These are phyloP conservation scores for Phytophthora foliorum DNA, from an alignment of 352 stramenopile species.

Conservation along the genomic window DNA sequence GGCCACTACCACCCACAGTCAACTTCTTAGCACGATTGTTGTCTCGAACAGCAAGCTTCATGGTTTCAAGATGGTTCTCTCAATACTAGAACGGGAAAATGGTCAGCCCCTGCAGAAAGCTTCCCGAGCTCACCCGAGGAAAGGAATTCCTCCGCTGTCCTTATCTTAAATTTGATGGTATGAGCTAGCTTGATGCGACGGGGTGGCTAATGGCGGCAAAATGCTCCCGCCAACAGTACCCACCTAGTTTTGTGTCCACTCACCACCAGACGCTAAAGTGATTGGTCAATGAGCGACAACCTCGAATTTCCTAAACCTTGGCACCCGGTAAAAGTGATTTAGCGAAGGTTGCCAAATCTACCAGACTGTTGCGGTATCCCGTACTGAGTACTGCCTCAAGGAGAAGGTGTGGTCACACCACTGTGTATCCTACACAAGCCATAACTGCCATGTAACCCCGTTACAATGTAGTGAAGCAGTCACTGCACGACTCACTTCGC, in stretches of 20 bases:
- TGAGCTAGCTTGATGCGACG: neutral
- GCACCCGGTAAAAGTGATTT: slow-evolving; percentile 5
- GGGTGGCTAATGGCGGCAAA: neutral
- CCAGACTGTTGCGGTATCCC: slow-evolving; percentile 6
- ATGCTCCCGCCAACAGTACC: neutral
- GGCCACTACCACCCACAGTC: neutral
- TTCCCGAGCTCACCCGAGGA: neutral
- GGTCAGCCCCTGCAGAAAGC: neutral
- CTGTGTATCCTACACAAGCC: no score
- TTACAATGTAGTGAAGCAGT: no score
- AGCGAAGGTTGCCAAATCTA: slow-evolving; percentile 6
- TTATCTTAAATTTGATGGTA: neutral
- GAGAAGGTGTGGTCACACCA: no score
- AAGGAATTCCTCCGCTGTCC: neutral
- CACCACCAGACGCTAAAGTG: neutral
- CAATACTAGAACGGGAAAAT: neutral
- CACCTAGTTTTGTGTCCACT: slow-evolving; percentile 4
- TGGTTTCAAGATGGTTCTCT: neutral
- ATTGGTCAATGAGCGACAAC: slow-evolving; percentile 10
- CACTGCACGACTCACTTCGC: no score
- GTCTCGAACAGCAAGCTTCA: slow-evolving; percentile 1
- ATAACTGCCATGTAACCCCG: no score
- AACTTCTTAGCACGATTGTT: slow-evolving; percentile 1
- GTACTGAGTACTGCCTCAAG: no score
- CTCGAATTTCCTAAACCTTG: slow-evolving; percentile 2